Percentiles rank a stretch among this genome's conserved stretches.
phyloP scores from a whole-genome alignment of 176 grass and related monocot species.

The Olyra latifolia region DNA sequence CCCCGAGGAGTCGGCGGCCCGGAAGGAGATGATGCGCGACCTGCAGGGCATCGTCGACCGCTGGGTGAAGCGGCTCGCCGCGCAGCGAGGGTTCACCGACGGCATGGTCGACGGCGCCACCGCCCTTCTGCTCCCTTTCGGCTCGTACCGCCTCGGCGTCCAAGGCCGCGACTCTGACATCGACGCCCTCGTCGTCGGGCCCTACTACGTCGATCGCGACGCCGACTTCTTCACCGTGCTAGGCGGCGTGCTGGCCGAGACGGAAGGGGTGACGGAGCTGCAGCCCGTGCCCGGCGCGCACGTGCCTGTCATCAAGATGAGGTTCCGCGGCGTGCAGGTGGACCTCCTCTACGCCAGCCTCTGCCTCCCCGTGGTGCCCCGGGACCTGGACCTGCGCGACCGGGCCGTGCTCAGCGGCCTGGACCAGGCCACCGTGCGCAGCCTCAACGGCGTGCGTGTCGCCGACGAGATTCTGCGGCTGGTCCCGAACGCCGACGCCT shows the following conservation, averaged over 20 bases:
- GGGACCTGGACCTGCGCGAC: conserved; percentile 58
- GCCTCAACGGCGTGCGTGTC: conserved; percentile 81
- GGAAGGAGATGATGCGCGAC: conserved; percentile 54
- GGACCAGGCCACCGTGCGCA: conserved; percentile 58
- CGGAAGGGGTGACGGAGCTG: conserved; percentile 62
- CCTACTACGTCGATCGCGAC: conserved; percentile 69
- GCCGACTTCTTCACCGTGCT: conserved; percentile 67
- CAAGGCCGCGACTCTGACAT: conserved; percentile 81
- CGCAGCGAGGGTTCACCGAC: conserved; percentile 55
- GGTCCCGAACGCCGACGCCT: conserved; percentile 68
- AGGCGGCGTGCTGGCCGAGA: conserved; percentile 52
- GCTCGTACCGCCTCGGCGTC: conserved; percentile 82
- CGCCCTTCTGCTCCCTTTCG: conserved; percentile 74
- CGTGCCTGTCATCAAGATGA: conserved; percentile 80
- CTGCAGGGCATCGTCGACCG: conserved; percentile 52
- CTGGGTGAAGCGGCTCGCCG: conserved; percentile 69
- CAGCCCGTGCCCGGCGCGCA: conserved; percentile 72
- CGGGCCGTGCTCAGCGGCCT: conserved; percentile 55
- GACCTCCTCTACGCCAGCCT: conserved; percentile 76
- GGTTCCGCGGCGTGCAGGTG: conserved; percentile 73
- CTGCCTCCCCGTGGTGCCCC: conserved; percentile 54
- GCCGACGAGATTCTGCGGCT: conserved; percentile 70
- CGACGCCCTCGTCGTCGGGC: conserved; percentile 83
- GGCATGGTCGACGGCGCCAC: conserved; percentile 69
- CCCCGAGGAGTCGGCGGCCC: conserved; percentile 43